These are phyloP conservation scores for Corchorus capsularis DNA, from an alignment of 345 rosid genomes.

Conservation along the genomic window DNA sequence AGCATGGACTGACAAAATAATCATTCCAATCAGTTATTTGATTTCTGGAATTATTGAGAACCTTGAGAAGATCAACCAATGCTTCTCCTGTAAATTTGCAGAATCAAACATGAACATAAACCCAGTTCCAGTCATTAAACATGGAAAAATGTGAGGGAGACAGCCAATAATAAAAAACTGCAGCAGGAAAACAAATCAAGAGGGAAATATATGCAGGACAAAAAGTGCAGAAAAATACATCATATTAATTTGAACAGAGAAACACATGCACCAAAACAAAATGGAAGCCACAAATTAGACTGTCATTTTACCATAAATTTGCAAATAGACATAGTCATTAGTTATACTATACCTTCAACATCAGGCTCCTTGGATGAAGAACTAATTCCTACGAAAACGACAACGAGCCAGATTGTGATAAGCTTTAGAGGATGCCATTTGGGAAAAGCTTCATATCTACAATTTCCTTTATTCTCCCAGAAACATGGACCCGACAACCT, in stretches of 20 bases:
- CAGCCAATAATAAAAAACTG: not conserved
- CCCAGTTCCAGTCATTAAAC: conserved; percentile 12
- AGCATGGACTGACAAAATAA: conserved; percentile 78
- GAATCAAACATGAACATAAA: not conserved
- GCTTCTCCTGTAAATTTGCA: conserved; percentile 60
- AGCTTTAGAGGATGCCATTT: conserved; percentile 32
- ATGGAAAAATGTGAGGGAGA: not conserved
- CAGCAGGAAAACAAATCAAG: not conserved
- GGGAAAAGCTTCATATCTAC: conserved; percentile 27
- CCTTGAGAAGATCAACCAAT: conserved; percentile 50
- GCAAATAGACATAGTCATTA: not conserved
- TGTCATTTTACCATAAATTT: not conserved
- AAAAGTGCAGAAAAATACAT: not conserved
- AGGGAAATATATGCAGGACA: not conserved
- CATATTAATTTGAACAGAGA: not conserved
- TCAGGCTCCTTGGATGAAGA: conserved; percentile 58
- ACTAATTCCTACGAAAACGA: conserved; percentile 37
- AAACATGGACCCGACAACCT: conserved; percentile 17
- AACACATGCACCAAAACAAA: not conserved
- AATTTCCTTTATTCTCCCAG: conserved; percentile 22
- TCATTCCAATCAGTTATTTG: conserved; percentile 61
- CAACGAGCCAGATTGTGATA: conserved; percentile 40
- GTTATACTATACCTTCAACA: conserved; percentile 59
- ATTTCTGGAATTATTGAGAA: conserved; percentile 57
- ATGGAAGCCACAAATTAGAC: not conserved